Evolutionary conservation across 169 alveolate species (phyloP).

Genomic region (Hepatocystis sp.): DNA sequence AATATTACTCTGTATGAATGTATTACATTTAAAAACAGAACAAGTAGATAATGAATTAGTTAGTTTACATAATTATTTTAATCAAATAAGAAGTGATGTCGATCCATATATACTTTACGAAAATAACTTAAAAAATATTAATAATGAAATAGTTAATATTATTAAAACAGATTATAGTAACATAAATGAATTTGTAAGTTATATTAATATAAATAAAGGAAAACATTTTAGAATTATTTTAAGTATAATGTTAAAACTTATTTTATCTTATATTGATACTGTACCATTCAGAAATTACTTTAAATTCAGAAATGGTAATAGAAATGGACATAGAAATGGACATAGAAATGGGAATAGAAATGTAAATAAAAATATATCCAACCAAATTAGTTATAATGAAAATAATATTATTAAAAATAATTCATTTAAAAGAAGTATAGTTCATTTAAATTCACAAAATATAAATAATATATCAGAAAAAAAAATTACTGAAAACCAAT

Average conservation of each 20-base stretch:
- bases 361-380: too few relatives aligned
- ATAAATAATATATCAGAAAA: slow-evolving; percentile 35
- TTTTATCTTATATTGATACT: slow-evolving; percentile 38
- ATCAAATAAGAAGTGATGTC: slow-evolving; percentile 16
- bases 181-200: slow-evolving; percentile 60
- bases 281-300: slow-evolving; percentile 19
- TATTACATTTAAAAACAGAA: slow-evolving; percentile 27
- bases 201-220: slow-evolving; percentile 56
- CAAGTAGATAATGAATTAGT: slow-evolving; percentile 43
- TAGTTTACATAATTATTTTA: slow-evolving; percentile 28
- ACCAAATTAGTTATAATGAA: slow-evolving; percentile 8
- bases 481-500: slow-evolving; percentile 31
- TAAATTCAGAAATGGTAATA: slow-evolving; percentile 23
- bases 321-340: too few relatives aligned
- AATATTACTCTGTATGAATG: slow-evolving; percentile 53
- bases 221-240: slow-evolving; percentile 58
- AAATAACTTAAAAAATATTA: slow-evolving; percentile 65
- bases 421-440: slow-evolving; percentile 7
- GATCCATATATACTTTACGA: slow-evolving; percentile 61
- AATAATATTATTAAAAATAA: not conserved
- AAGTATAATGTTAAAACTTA: slow-evolving; percentile 40
- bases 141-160: slow-evolving; percentile 53
- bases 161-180: slow-evolving; percentile 70
- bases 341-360: too few relatives aligned
- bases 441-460: not conserved